Base-by-base conservation (phyloP, 768 basidiomycete species). In the Jaapia argillacea region DNA sequence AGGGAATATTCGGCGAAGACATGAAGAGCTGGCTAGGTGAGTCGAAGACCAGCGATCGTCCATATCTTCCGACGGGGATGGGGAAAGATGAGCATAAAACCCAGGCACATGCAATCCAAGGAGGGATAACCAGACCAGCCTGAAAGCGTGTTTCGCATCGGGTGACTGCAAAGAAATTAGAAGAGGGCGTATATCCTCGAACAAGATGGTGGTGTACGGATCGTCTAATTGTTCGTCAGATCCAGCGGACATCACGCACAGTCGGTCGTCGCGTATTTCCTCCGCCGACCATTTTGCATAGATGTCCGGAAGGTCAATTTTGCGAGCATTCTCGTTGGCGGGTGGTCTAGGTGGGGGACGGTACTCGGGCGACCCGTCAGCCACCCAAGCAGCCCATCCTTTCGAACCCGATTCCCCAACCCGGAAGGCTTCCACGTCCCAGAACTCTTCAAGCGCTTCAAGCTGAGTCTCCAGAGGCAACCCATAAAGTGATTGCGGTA, bases 381-480 rank as follows among this genome's bases (percentile, higher is more conserved):
- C 54, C 31, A 71, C 59, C 84, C 84, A 89, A 25, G 62, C 47
- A 12, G 68, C 67, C 85, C 87, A 90, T 21, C 88, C 86, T 44
- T 59, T 65, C 6, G 86, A 75, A 43, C 66, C 64, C 1, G 59
- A 55, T 54, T 91, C 88, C 23, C 86, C 85, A 6, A 79, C 57
- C n/a, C 87, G 79, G n/a, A 79, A 78, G 6, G 62, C 64, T 59
- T 89, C 88, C 3, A 81, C 76, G 41, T 91, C 88, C 88, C 88
- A 91, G 55, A 85, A 91, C 41, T 78, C 75, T 61, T 88, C 86
- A 3, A 91, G 67, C 13, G 69, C 64, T 43, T 74, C 68, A 3
- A 89, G 61, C 41, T 71, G 73, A 3, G 50, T 54, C 18, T 70
- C 62, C 25, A 79, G 64, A 22, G 81, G 60, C 38, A 64, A 48